Evolutionary conservation across 2,329 filamentous ascomycete species (phyloP).

Genomic region (Fonsecaea pedrosoi): DNA sequence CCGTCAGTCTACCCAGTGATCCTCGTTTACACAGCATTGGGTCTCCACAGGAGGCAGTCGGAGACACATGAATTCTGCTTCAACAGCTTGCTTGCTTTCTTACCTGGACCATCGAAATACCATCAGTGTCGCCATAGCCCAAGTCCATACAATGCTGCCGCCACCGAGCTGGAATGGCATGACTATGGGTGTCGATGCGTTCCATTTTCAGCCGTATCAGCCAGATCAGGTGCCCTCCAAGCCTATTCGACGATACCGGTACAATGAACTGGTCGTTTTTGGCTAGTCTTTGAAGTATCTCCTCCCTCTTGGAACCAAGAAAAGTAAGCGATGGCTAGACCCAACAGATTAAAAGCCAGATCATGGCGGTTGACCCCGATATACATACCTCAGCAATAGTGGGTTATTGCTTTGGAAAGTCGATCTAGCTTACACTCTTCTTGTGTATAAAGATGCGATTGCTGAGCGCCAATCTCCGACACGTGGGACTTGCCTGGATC

Average conservation of each 20-base stretch:
- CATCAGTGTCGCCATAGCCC: conserved; percentile 20
- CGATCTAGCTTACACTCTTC: conserved; percentile 5
- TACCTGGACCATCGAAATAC: conserved; percentile 22
- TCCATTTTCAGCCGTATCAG: conserved; percentile 6
- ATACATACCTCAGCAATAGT: conserved; percentile 14
- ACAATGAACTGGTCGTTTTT: background rate
- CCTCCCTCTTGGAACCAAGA: background rate
- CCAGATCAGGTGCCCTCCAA: background rate
- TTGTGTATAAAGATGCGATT: conserved; percentile 1
- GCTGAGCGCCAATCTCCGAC: conserved; percentile 12
- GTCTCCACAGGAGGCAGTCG: background rate
- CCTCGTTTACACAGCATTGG: background rate
- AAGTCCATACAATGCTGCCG: conserved; percentile 21
- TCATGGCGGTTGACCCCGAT: conserved; percentile 6
- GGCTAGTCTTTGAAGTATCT: background rate
- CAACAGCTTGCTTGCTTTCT: background rate
- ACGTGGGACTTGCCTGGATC: conserved; percentile 10
- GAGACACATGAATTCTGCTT: background rate
- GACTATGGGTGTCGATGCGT: conserved; percentile 25
- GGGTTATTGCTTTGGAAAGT: background rate
- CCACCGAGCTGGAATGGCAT: conserved; percentile 19
- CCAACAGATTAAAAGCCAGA: conserved; percentile 7
- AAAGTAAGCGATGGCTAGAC: background rate
- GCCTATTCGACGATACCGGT: background rate
- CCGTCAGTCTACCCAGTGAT: background rate